Percentiles rank a stretch among this genome's conserved stretches.
Conservation (phyloP, 2,329 filamentous ascomycete genomes). For the Knoxdaviesia capensis region DNA sequence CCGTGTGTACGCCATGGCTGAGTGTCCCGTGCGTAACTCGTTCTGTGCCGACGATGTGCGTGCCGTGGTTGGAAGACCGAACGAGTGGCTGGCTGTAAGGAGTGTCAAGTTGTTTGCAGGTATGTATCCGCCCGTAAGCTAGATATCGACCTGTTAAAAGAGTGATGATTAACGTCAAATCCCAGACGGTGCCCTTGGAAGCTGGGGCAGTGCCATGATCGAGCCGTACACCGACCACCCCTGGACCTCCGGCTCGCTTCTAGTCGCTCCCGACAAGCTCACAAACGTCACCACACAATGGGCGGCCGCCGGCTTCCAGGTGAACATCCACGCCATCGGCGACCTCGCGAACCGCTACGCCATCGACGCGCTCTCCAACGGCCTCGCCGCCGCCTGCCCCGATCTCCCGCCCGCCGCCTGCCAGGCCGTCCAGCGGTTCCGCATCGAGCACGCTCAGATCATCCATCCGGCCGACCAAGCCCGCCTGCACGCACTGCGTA, state of each 20-base stretch:
- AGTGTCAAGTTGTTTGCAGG: constrained; percentile 53
- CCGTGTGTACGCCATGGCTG: constrained; percentile 48
- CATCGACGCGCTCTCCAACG: constrained; percentile 38
- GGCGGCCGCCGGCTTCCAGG: constrained; percentile 41
- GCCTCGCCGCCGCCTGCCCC: constrained; percentile 32
- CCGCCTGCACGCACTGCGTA: constrained; percentile 34
- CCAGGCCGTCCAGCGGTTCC: constrained; percentile 35
- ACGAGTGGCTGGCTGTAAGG: constrained; percentile 32
- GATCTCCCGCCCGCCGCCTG: constrained; percentile 21
- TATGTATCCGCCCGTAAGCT: constrained; percentile 11
- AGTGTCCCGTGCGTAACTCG: constrained; percentile 42
- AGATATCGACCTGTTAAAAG: background rate
- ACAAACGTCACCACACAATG: constrained; percentile 32
- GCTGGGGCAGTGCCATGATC: constrained; percentile 53
- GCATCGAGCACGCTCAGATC: constrained; percentile 53
- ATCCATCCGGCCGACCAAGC: constrained; percentile 44
- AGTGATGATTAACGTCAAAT: background rate
- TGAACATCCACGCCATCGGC: constrained; percentile 55
- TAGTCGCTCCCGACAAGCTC: constrained; percentile 42
- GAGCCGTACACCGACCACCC: constrained; percentile 47
- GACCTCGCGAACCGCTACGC: constrained; percentile 47
- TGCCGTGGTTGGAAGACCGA: constrained; percentile 17
- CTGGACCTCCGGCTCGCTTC: constrained; percentile 39
- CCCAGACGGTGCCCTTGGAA: constrained; percentile 46
- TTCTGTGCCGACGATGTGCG: constrained; percentile 34